These are phyloP conservation scores for Fraxinus nigra DNA, from an alignment of 305 asterid genomes.

Conservation along the genomic window DNA sequence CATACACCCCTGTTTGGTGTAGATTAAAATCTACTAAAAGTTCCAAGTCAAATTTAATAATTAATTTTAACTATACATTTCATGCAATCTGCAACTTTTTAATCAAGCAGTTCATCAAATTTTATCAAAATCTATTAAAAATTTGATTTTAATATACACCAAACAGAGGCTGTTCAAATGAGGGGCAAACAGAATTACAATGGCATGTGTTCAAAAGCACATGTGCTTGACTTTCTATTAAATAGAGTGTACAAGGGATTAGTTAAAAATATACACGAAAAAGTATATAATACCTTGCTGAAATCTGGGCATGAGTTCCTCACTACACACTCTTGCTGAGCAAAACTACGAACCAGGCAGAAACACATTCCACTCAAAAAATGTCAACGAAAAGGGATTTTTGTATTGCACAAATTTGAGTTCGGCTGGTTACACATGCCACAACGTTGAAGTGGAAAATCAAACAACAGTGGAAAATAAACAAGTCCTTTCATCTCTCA, in stretches of 20 bases:
- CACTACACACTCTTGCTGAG: not conserved
- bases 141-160: not conserved
- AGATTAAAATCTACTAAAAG: not conserved
- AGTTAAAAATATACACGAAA: not conserved
- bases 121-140: not conserved
- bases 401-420: not conserved
- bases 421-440: not conserved
- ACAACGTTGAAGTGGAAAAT: not conserved
- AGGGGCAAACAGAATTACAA: not conserved
- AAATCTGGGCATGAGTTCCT: not conserved
- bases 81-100: no score
- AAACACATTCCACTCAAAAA: not conserved
- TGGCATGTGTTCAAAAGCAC: not conserved
- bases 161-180: not conserved
- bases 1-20: not conserved
- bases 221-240: not conserved
- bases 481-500: conserved; percentile 12
- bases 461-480: not conserved
- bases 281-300: not conserved
- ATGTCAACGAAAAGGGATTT: not conserved
- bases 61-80: no score
- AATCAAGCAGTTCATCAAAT: no score
- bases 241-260: not conserved
- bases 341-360: not conserved
- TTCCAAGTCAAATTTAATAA: not conserved